Percentiles rank a stretch among this genome's conserved stretches.
Conservation (phyloP, 2,329 filamentous ascomycete species). For the Fusarium metavorans region DNA sequence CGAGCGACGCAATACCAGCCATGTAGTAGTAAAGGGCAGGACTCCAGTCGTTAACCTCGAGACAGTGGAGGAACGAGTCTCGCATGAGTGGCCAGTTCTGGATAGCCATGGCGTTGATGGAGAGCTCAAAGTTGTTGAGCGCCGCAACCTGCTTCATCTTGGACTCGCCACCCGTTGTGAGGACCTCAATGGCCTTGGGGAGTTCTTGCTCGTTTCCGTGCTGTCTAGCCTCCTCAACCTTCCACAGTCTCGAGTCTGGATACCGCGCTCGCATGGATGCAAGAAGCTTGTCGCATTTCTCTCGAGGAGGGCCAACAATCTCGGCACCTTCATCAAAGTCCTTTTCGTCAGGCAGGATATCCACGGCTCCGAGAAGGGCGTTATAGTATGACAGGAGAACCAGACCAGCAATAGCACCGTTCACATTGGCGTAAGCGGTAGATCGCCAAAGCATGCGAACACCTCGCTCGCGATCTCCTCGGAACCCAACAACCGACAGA, state of each 20-base stretch:
- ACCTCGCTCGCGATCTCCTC: slow-evolving; percentile 85
- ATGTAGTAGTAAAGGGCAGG: slow-evolving; percentile 92
- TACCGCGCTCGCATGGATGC: slow-evolving; percentile 81
- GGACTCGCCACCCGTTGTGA: slow-evolving; percentile 70
- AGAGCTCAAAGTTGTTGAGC: slow-evolving; percentile 86
- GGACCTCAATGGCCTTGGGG: slow-evolving; percentile 73
- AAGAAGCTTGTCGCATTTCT: slow-evolving; percentile 75
- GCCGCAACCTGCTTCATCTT: slow-evolving; percentile 91
- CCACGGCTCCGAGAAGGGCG: slow-evolving; percentile 84
- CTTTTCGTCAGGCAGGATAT: slow-evolving; percentile 78
- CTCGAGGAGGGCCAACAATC: slow-evolving; percentile 77
- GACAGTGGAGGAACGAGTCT: slow-evolving; percentile 78
- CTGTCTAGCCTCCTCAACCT: slow-evolving; percentile 87
- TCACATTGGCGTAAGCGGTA: slow-evolving; percentile 86
- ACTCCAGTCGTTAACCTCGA: slow-evolving; percentile 90
- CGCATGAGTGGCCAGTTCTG: slow-evolving; percentile 82
- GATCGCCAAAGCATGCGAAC: slow-evolving; percentile 91
- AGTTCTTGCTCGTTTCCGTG: slow-evolving; percentile 75
- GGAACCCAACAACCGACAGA: slow-evolving; percentile 89
- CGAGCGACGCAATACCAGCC: slow-evolving; percentile 81
- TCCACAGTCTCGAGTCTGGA: slow-evolving; percentile 86
- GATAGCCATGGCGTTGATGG: slow-evolving; percentile 80
- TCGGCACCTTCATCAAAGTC: slow-evolving; percentile 68
- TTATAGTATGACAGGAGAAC: slow-evolving; percentile 90
- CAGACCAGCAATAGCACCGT: slow-evolving; percentile 89